Base-by-base conservation (phyloP, 1,139 yeast genomes). In the Yamadazyma trypodendri region DNA sequence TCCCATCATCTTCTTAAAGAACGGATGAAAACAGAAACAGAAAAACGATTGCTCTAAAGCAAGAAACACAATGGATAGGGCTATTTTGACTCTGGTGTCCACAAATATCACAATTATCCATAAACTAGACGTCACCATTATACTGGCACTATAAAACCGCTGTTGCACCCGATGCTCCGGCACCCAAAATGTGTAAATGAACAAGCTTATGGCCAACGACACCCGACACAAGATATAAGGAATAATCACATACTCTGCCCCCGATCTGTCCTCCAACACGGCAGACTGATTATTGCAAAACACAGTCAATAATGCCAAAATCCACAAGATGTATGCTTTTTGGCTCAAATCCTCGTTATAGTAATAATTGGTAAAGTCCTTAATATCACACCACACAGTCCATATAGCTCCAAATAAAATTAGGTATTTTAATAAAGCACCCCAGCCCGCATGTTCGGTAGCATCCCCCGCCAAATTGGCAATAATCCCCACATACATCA, bases 341-440 rank as follows among this genome's bases (percentile, higher is more conserved):
- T 81, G 87, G 2, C 77, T 54, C 36, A 80, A 57, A 54, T 81
- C 87, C 50, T 79, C 83, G 42, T 68, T 78, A 52, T 75, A 81
- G 56, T 79, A 81, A 52, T 79, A 79, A 54, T 81, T 79, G 66
- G 79, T 77, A 47, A 79, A 72, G 44, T 80, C 85, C 49, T 79
- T 77, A 41, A 81, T 63, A 49, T 80, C 86, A 23, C 74, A 61
- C 86, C 87, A 81, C 18, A 81, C 75, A 18, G 72, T 73, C 77
- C 81, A 81, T 11, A 79, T 72, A 0, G 84, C 85, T 14, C 75
- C 43, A 43, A 80, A 80, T 4, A 78, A 56, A 31, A 81, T 50
- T 10, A 77, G 46, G 47, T 78, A 80, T 46, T 70, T 68, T 32
- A 76, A 56, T 18, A 79, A 56, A 0, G 79, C 61, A 3, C 53